Base-by-base conservation (phyloP, 495 filamentous ascomycete species). In the Penicillium psychrofluorescens region DNA sequence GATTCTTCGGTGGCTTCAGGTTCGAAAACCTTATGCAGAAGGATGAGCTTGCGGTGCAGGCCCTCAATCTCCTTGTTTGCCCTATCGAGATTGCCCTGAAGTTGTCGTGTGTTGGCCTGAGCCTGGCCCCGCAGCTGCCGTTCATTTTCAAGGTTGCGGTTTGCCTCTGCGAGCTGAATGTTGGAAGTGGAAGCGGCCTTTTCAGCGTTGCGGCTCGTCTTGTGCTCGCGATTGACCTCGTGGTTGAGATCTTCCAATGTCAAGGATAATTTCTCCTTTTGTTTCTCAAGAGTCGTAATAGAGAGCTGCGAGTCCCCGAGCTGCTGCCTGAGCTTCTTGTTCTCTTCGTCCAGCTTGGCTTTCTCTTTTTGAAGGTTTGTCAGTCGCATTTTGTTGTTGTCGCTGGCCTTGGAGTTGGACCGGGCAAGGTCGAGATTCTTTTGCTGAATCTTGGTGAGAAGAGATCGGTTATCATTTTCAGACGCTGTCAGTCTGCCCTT, bases 351-450 rank as follows among this genome's bases (percentile, higher is more conserved):
- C 1, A 86, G 53, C 61, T 84, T 90, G 1, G 78, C 56, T 64
- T 95, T 96, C 51, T 95, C 92, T 8, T 85, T 77, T 51, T 92
- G 88, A 6, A 97, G 67, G 22, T 74, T 81, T 13, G 77, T 59
- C 45, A 96, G 67, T 38, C 89, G 83, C n/a, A 81, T 75, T 13
- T 90, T 80, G 36, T 91, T 88, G 44, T 78, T 85, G 44, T 98
- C 92, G 43, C 78, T 87, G 27, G 88, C 92, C 44, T 80, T 82
- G 3, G 91, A 94, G 48, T 79, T 88, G 5, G 92, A 91, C 34
- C 94, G 76, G 28, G 90, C 91, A 58, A 98, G 92, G 58, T 98
- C 92, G 7, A 98, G 80, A 36, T 94, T 94, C 75, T 98, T 98
- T 55, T 96, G 91, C 52, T 98, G 92, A 9, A 98, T 75, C 63